Conservation (phyloP, 1,284 basidiomycete genomes). For the Cryptococcus sp. region DNA sequence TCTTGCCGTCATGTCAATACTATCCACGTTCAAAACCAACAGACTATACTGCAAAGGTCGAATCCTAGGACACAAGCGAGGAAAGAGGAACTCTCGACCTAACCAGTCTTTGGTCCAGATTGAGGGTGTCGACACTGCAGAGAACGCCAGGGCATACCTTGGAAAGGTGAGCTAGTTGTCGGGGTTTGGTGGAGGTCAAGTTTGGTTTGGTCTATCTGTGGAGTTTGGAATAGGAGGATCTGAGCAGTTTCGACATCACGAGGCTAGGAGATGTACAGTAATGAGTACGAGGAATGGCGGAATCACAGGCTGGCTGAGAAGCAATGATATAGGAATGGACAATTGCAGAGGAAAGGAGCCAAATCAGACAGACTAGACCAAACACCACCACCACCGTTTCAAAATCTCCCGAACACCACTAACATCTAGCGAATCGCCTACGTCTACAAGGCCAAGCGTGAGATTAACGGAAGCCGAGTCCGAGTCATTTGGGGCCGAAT, state of each 20-base stretch:
- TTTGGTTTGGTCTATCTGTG: too few relatives aligned
- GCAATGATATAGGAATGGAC: too few relatives aligned
- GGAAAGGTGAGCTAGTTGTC: slow-evolving; percentile 71
- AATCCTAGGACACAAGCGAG: slow-evolving; percentile 96
- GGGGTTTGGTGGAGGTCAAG: too few relatives aligned
- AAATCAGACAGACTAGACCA: not conserved
- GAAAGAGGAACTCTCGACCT: slow-evolving; percentile 51
- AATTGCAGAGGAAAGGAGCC: not conserved
- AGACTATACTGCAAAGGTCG: slow-evolving; percentile 98
- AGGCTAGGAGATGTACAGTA: too few relatives aligned
- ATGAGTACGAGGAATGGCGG: too few relatives aligned
- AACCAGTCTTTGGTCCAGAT: slow-evolving; percentile 88
- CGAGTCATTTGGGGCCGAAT: slow-evolving; percentile 97
- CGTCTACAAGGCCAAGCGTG: slow-evolving; percentile 93
- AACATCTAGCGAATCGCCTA: slow-evolving; percentile 79
- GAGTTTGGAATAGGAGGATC: not conserved
- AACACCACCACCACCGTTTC: not conserved
- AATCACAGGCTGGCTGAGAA: too few relatives aligned
- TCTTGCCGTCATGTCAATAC: not conserved
- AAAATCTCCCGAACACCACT: not conserved
- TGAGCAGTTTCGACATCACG: not conserved
- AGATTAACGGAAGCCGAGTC: slow-evolving; percentile 86
- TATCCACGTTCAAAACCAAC: slow-evolving; percentile 8
- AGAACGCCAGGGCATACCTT: slow-evolving; percentile 96
- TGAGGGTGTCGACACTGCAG: slow-evolving; percentile 89